Evolutionary conservation across 345 rosid species (phyloP), one percentile per base, ranked within the genome.

Genomic region (Citrus glauca): DNA sequence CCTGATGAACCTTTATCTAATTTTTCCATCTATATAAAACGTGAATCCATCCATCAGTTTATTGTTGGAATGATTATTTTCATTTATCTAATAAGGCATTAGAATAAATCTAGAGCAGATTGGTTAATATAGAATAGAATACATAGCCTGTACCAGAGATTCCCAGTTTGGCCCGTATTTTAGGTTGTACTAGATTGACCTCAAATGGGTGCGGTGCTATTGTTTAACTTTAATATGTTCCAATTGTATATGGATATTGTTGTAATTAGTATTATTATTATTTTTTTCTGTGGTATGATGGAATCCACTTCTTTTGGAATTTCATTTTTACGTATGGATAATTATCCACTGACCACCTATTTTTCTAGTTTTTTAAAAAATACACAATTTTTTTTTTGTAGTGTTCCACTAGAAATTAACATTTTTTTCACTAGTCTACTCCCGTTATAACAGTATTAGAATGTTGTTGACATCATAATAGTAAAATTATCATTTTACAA

Each of bases 231-330:
- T 71, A 66, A 50, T 57, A 20, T 79, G 81, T 69, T 71, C 22
- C 37, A 16, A 20, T 50, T 81, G 82, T 80, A 78, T 64, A 77
- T 63, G n/a, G 27, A 30, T 73, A 53, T 65, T 76, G 22, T 78
- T 82, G 71, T 82, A 70, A 77, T 79, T 35, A 74, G 63, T 9
- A 30, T 42, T 30, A 4, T n/a, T 42, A 42, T 9, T 59, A 0
- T 35, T 35, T 35, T 35, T 32, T 53, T 28, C 27, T 45, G 22
- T 27, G 73, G 30, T 37, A 28, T 17, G 25, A 22, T 24, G 24
- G 35, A 24, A 32, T 24, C 24, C 55, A 60, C 56, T 24, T 55
- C 22, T 45, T 25, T 14, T 28, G 5, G 27, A 50, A 4, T 50
- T 70, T 27, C 24, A 48, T 17, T 50, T 17, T 50, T 4, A 50